Percentiles rank a stretch among this genome's conserved stretches.
Conservation (phyloP, 352 stramenopile genomes). For the Pythium sp. region DNA sequence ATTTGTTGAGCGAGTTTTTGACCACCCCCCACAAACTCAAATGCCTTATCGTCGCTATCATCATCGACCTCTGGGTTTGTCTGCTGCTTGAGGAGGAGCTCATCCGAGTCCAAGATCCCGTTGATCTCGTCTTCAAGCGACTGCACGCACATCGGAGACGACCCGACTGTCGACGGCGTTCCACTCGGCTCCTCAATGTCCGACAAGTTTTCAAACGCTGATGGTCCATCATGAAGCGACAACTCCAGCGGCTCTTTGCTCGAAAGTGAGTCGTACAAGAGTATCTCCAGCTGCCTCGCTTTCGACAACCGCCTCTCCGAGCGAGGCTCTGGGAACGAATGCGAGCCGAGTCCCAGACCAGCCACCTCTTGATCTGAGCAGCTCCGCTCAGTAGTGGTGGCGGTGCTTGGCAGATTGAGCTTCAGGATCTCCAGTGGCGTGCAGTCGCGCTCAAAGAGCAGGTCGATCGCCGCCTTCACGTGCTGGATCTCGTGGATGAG, state of each 20-base stretch:
- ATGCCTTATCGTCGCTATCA: background rate
- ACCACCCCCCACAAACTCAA: background rate
- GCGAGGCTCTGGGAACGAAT: background rate
- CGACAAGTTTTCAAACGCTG: background rate
- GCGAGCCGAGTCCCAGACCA: background rate
- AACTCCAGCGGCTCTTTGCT: background rate
- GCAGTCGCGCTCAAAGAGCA: slow-evolving; percentile 58
- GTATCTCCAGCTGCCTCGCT: slow-evolving; percentile 3
- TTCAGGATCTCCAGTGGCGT: slow-evolving; percentile 31
- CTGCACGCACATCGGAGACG: slow-evolving; percentile 12
- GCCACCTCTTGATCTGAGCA: background rate
- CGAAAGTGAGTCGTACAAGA: background rate
- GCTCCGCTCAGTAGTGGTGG: background rate
- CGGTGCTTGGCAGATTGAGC: slow-evolving; percentile 28
- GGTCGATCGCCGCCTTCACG: slow-evolving; percentile 30
- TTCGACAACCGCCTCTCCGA: background rate
- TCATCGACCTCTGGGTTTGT: background rate
- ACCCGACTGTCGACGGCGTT: slow-evolving; percentile 14
- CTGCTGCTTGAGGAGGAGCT: background rate
- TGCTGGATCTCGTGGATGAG: slow-evolving; percentile 41
- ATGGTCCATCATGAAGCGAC: background rate
- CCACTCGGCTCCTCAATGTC: slow-evolving; percentile 2
- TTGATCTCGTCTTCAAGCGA: slow-evolving; percentile 12
- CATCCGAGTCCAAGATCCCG: background rate
- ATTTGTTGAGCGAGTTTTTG: background rate